Base-by-base conservation (phyloP, 2,329 filamentous ascomycete genomes). In the Ceratocystis diversiconidia region DNA sequence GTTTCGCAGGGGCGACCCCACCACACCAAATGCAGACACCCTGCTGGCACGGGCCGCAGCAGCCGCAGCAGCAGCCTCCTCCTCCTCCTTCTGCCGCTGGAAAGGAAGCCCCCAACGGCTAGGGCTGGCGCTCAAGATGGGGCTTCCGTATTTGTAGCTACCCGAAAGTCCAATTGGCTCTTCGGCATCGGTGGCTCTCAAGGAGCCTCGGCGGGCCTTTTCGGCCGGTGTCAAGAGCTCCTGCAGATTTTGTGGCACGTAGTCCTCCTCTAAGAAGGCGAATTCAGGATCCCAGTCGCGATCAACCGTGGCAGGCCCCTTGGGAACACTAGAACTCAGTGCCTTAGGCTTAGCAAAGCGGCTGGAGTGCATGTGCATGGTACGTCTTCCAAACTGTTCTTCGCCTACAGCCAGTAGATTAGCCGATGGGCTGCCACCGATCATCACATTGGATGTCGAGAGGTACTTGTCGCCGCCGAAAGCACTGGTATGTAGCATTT, bases 201-300 rank as follows among this genome's bases (percentile, higher is more conserved):
- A 75, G 1, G 85, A 87, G 12, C 84, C 84, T 61, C 85, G 77
- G 10, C 85, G 78, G 10, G 84, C 85, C 73, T 87, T 86, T 71
- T 88, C 85, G 15, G 83, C 82, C 0, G 85, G 84, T 2, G 85
- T 88, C 69, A 88, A 74, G 15, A 88, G 77, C 68, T 87, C 85
- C 70, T 85, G 83, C 44, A 87, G 76, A 66, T 84, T 82, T 68
- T 83, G 88, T 0, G 92, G 94, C 8, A 97, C 80, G 71, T 94
- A 89, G 71, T 95, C 91, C 72, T 95, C 92, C 73, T 95, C 90
- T 71, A 79, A 72, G 70, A 94, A 92, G 36, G 87, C 83, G 71
- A 95, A 94, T 65, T 82, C 80, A 65, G 79, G 74, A 61, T 85
- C 82, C 84, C 84, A 86, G 70, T 86, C 84, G 65, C 79, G 79